Percentiles rank a stretch among this genome's conserved stretches.
Conservation (phyloP, 441 rosid genomes). For the Gossypium aridum region DNA sequence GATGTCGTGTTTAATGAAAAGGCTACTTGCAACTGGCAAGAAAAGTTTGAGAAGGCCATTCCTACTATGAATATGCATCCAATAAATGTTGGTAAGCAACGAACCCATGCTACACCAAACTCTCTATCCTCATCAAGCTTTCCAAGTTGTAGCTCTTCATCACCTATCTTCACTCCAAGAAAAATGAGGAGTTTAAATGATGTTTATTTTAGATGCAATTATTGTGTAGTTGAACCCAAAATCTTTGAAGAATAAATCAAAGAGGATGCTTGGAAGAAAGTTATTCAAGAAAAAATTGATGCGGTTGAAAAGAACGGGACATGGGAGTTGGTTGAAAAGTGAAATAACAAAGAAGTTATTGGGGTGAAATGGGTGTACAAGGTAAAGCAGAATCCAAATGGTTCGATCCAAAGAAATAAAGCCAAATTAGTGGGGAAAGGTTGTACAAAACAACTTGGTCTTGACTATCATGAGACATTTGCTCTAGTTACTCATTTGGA, state of each 20-base stretch:
- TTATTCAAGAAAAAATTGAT: background rate
- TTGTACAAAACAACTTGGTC: background rate
- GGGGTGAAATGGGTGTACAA: background rate
- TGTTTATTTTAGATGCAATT: too few species aligned
- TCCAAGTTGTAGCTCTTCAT: background rate
- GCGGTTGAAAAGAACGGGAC: too few species aligned
- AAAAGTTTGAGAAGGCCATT: background rate
- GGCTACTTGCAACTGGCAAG: too few species aligned
- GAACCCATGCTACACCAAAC: background rate
- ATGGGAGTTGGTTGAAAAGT: too few species aligned
- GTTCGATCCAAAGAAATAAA: background rate
- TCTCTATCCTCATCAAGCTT: background rate
- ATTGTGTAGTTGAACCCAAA: background rate
- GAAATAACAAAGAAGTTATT: too few species aligned
- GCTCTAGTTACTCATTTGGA: background rate
- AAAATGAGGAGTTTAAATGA: too few species aligned
- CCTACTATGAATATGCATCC: background rate
- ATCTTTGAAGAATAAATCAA: background rate
- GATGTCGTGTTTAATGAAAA: too few species aligned
- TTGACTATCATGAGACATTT: background rate
- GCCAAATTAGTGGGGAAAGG: background rate
- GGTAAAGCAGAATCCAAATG: background rate
- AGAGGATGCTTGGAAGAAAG: background rate
- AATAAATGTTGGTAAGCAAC: background rate
- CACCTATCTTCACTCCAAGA: background rate